A percentile compares a stretch with the other conserved stretches of the same genome.
These are phyloP conservation scores for Colletotrichum nymphaeae DNA, from an alignment of 2,329 filamentous ascomycete species.

Conservation along the genomic window DNA sequence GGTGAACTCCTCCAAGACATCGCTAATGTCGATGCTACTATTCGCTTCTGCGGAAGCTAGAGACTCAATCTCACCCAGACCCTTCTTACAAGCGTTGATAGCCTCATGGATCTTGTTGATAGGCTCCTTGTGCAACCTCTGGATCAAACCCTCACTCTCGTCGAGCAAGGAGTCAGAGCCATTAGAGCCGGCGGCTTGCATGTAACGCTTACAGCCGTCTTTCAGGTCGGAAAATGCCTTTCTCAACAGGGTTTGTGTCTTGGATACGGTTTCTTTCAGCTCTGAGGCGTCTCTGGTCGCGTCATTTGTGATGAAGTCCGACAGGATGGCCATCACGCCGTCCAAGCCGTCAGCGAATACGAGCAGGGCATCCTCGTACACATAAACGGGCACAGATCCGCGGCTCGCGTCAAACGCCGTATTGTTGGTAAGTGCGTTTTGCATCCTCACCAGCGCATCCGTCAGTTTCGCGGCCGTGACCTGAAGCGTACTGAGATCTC, in stretches of 20 bases:
- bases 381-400: conserved; percentile 20
- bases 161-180: not conserved
- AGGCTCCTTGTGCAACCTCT: not conserved
- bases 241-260: conserved; percentile 12
- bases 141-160: conserved; percentile 3
- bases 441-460: conserved; percentile 8
- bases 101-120: conserved; percentile 7
- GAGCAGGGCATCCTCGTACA: conserved; percentile 26
- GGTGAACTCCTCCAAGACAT: not conserved
- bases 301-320: not conserved
- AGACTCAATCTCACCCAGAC: not conserved
- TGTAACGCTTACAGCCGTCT: conserved; percentile 10
- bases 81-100: conserved; percentile 13
- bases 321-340: not conserved
- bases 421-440: conserved; percentile 31
- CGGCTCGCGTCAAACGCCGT: conserved; percentile 22
- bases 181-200: not conserved
- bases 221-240: conserved; percentile 10
- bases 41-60: not conserved
- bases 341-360: conserved; percentile 23
- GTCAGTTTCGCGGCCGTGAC: not conserved
- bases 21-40: not conserved
- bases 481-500: not conserved
- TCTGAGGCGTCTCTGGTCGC: not conserved
- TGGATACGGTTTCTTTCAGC: not conserved